Conservation (phyloP, 2,329 filamentous ascomycete genomes). For the Aspergillus fijiensis region DNA sequence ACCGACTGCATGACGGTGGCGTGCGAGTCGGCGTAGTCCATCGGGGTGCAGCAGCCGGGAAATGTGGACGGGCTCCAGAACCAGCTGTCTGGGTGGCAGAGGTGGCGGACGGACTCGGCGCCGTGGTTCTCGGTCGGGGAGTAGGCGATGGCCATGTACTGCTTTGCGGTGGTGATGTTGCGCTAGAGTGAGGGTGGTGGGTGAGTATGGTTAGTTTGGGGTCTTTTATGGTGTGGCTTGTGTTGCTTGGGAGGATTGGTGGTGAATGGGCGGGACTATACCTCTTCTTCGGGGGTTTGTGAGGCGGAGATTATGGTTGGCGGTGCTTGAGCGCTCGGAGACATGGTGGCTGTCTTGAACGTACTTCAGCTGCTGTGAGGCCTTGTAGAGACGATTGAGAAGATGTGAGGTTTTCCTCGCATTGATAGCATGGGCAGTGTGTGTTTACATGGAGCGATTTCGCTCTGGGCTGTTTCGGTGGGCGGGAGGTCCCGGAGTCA, state of each 20-base stretch:
- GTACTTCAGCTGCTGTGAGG: neutral
- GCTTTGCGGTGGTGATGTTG: slow-evolving; percentile 36
- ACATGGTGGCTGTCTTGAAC: neutral
- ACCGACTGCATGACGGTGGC: slow-evolving; percentile 37
- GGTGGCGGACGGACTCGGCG: slow-evolving; percentile 32
- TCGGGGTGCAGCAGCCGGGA: slow-evolving; percentile 36
- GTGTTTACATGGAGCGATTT: neutral
- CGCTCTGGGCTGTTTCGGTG: neutral
- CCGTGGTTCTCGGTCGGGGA: slow-evolving; percentile 38
- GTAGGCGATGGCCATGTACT: slow-evolving; percentile 42
- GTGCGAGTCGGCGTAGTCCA: slow-evolving; percentile 41
- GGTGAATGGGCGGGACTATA: neutral
- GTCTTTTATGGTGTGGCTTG: neutral
- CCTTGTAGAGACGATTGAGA: neutral
- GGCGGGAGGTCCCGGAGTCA: neutral
- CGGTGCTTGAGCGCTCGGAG: neutral
- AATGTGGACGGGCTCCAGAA: slow-evolving; percentile 42
- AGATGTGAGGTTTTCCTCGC: neutral
- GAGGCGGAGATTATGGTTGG: slow-evolving; percentile 6
- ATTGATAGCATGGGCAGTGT: neutral
- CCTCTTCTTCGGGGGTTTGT: slow-evolving; percentile 10
- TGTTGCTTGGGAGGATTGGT: too few relatives aligned
- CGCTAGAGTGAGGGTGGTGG: neutral
- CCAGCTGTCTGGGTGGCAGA: slow-evolving; percentile 33
- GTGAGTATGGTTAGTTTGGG: neutral